Base-by-base conservation (phyloP, 1,284 basidiomycete species). In the Trichosporon asahii region DNA sequence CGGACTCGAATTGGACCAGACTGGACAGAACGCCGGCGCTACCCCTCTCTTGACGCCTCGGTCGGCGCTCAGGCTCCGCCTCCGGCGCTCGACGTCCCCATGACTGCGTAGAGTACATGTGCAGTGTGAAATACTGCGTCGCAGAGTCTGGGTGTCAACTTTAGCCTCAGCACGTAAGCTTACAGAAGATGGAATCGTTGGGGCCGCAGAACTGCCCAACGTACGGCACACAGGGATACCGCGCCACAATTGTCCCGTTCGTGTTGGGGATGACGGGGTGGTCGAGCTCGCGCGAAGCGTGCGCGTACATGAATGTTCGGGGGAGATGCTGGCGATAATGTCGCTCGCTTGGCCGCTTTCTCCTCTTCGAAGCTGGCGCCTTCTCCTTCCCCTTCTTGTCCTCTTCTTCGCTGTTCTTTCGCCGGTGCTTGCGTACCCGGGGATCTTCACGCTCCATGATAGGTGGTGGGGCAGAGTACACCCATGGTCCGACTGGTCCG, bases 191-290 rank as follows among this genome's bases (percentile, higher is more conserved):
- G 35, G 76, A 71, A 11, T 76, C 79, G 68, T 83, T 82, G 64
- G 81, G 82, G 72, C 77, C 75, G 35, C 93, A 95, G 82, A 91
- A 98, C 81, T 98, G 95, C 0, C 94, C 97, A 12, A 91, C 93
- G 79, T 99, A 99, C 37, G 95, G 65, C 70, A 94, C 93, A 14
- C 89, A 85, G 3, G 87, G 86, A 77, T 95, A 95, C 44, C 86
- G 85, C 1, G 94, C 93, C 0, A 98, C 95, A 12, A 93, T 88
- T 1, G 92, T 92, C 3, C 96, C 96, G 73, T 88, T 87, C 3
- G 91, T 89, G 78, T 97, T 98, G 0, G 95, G 96, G 11, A 97
- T 84, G 25, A 92, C 85, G 60, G 88, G 86, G 91, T 94, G 75
- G 8, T 49, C 65, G 63, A 6, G 65, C 18, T 40, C 64, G 37